Percentiles rank a stretch among this genome's conserved stretches.
Conservation (phyloP, 2,329 filamentous ascomycete genomes). For the Colletotrichum sp. region DNA sequence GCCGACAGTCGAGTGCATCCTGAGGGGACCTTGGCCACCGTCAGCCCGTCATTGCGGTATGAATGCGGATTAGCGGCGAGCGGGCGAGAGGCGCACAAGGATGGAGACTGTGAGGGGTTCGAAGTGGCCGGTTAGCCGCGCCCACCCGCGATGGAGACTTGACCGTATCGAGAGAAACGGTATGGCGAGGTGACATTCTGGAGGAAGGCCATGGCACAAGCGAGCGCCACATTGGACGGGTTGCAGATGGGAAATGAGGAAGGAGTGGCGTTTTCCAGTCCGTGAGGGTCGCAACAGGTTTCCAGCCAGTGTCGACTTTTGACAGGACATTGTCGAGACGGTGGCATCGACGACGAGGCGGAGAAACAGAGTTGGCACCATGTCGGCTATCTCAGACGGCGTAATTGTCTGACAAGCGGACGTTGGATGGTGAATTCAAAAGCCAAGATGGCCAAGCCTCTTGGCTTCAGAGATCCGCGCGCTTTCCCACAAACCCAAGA, state of each 20-base stretch:
- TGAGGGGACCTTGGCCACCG: background rate
- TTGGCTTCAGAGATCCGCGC: slow-evolving; percentile 18
- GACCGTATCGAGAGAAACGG: background rate
- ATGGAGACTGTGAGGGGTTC: background rate
- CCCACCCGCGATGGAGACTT: slow-evolving; percentile 8
- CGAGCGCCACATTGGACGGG: slow-evolving; percentile 7
- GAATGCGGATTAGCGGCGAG: slow-evolving; percentile 4
- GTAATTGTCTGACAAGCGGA: background rate
- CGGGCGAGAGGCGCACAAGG: background rate
- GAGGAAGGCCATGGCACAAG: background rate
- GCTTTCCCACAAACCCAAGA: background rate
- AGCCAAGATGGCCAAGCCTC: slow-evolving; percentile 5
- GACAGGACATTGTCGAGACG: background rate
- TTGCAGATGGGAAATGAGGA: slow-evolving; percentile 13
- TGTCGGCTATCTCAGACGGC: slow-evolving; percentile 4
- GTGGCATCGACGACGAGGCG: background rate
- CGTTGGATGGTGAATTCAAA: background rate
- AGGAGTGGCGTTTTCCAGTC: background rate
- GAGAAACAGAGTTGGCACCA: background rate
- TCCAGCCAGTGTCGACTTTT: background rate
- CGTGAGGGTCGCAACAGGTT: background rate
- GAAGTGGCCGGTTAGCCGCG: slow-evolving; percentile 14
- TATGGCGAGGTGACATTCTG: slow-evolving; percentile 5
- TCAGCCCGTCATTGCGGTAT: slow-evolving; percentile 6
- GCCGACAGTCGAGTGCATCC: background rate